phyloP scores from a whole-genome alignment of 1,284 basidiomycete genomes.

The Phylloporus gajari region DNA sequence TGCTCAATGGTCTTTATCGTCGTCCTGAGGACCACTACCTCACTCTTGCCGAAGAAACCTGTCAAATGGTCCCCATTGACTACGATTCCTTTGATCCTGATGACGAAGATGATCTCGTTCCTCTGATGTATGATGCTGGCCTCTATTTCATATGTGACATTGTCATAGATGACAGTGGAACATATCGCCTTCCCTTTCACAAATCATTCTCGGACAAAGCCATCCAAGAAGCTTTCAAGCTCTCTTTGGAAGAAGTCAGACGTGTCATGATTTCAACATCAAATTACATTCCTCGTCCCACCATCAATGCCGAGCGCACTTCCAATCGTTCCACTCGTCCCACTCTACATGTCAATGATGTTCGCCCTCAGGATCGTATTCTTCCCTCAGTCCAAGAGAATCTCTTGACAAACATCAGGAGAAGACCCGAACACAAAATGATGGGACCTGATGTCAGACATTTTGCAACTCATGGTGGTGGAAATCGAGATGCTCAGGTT shows the following conservation, averaged over 20 bases:
- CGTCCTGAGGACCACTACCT: background rate
- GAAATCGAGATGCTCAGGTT: background rate
- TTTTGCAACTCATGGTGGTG: too few species aligned
- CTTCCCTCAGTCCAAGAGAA: too few species aligned
- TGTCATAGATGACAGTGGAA: background rate
- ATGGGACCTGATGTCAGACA: too few species aligned
- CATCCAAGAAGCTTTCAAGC: background rate
- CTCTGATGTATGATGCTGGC: background rate
- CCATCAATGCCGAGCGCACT: too few species aligned
- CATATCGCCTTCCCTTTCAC: background rate
- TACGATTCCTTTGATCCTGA: background rate
- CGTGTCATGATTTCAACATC: background rate
- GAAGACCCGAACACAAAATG: too few species aligned
- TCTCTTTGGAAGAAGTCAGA: background rate
- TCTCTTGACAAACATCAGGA: too few species aligned
- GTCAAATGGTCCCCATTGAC: background rate
- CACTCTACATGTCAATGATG: too few species aligned
- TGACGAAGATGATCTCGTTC: background rate
- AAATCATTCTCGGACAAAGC: background rate
- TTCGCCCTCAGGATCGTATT: too few species aligned
- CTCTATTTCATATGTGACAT: background rate
- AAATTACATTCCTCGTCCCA: background rate
- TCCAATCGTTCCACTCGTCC: too few species aligned
- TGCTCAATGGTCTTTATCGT: background rate
- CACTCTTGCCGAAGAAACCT: background rate